These are phyloP conservation scores for Protea cynaroides DNA, from an alignment of 164 flowering plant species.

Conservation along the genomic window DNA sequence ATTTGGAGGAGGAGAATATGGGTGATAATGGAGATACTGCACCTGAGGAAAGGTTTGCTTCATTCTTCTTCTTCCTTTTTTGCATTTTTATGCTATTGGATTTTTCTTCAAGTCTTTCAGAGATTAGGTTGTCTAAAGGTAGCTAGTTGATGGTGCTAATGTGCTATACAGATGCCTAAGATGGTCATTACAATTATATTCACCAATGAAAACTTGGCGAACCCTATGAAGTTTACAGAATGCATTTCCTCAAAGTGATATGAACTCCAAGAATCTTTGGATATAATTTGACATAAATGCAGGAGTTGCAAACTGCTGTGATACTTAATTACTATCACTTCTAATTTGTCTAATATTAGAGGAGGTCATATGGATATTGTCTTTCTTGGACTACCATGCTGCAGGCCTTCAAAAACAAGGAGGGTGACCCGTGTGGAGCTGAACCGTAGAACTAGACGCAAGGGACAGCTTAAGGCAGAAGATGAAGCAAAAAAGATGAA, in stretches of 20 bases:
- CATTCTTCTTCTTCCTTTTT: slow-evolving; percentile 1
- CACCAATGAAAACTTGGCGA: no score
- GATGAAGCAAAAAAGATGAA: slow-evolving; percentile 50
- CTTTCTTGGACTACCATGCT: slow-evolving; percentile 9
- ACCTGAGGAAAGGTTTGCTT: slow-evolving; percentile 42
- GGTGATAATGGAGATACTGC: slow-evolving; percentile 31
- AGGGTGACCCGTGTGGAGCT: slow-evolving; percentile 67
- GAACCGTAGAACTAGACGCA: slow-evolving; percentile 71
- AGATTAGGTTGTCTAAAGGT: background rate
- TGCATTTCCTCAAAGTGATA: no score
- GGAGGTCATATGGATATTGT: background rate
- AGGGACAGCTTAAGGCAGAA: slow-evolving; percentile 55
- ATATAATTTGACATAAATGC: no score
- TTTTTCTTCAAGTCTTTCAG: background rate
- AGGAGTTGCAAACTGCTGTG: background rate
- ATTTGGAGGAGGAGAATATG: slow-evolving; percentile 28
- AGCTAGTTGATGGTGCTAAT: no score
- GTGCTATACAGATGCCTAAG: no score
- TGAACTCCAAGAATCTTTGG: no score
- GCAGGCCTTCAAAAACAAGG: slow-evolving; percentile 50
- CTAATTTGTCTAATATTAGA: background rate
- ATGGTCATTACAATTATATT: no score
- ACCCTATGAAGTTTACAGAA: no score
- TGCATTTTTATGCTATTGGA: background rate
- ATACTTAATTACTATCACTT: background rate